These are phyloP conservation scores for Pharnaceum exiguum DNA, from an alignment of 148 eudicot genomes.

Conservation along the genomic window DNA sequence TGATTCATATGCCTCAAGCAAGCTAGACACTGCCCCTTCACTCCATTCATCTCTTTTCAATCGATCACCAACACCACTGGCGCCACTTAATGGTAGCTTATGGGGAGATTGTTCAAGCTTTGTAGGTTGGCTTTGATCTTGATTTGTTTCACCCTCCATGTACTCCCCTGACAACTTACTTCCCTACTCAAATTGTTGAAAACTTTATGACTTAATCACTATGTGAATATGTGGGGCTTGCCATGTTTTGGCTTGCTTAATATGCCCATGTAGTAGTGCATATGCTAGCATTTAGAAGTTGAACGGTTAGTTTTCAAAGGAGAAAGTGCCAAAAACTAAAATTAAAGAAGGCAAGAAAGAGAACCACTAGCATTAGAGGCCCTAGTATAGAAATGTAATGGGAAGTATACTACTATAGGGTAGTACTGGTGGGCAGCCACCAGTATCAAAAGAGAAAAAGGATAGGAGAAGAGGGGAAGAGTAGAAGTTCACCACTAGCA, in stretches of 20 bases:
- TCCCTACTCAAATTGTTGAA: neutral
- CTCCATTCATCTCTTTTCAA: slow-evolving; percentile 92
- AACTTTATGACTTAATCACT: slow-evolving; percentile 5
- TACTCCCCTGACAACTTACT: neutral
- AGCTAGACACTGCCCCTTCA: slow-evolving; percentile 73
- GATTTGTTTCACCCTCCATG: slow-evolving; percentile 25
- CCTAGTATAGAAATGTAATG: slow-evolving; percentile 16
- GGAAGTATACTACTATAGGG: slow-evolving; percentile 11
- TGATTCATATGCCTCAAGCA: slow-evolving; percentile 78
- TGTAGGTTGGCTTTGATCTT: slow-evolving; percentile 21
- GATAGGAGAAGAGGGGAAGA: slow-evolving; percentile 1
- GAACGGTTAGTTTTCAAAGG: slow-evolving; percentile 21
- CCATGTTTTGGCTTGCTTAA: slow-evolving; percentile 10
- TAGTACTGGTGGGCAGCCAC: slow-evolving; percentile 28
- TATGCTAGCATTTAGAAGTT: slow-evolving; percentile 29
- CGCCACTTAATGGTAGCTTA: slow-evolving; percentile 17
- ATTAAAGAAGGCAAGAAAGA: slow-evolving; percentile 18
- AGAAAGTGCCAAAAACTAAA: slow-evolving; percentile 27
- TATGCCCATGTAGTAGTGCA: slow-evolving; percentile 27
- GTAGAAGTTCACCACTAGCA: slow-evolving; percentile 41
- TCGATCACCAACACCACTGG: slow-evolving; percentile 35
- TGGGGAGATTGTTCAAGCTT: slow-evolving; percentile 27
- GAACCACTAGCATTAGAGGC: slow-evolving; percentile 46
- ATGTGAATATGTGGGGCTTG: slow-evolving; percentile 23
- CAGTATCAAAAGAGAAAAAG: slow-evolving; percentile 16